phyloP scores from a whole-genome alignment of 192 early-diverging fungal genomes.

The Backusella luteola region DNA sequence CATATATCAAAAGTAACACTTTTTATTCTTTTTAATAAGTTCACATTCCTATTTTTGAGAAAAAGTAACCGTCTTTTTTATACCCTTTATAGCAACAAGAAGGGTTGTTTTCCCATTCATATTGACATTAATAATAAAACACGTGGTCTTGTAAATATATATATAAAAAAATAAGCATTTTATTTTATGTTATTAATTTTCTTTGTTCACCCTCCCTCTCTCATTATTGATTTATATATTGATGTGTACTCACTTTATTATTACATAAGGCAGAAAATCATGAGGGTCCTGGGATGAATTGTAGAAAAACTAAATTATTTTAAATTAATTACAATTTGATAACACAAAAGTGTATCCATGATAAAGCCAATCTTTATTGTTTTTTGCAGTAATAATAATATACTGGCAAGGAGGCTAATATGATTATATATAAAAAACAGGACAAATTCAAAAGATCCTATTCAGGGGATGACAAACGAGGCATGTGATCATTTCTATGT shows the following conservation, averaged over 20 bases:
- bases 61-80: no score
- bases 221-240: not conserved
- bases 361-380: no score
- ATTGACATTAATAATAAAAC: not conserved
- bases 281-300: not conserved
- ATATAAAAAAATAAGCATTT: no score
- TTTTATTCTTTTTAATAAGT: not conserved
- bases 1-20: not conserved
- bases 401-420: no score
- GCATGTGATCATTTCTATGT: no score
- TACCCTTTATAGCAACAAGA: no score
- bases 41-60: not conserved
- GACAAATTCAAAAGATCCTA: no score
- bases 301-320: not conserved
- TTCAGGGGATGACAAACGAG: no score
- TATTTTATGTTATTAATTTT: not conserved
- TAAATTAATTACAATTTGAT: not conserved
- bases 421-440: no score
- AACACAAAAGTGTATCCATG: not conserved
- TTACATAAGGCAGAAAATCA: not conserved
- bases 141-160: not conserved
- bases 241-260: not conserved
- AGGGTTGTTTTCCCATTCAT: no score
- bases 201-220: not conserved
- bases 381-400: no score